A percentile compares a stretch with the other conserved stretches of the same genome.
These are phyloP conservation scores for Arabidopsis hybrid DNA, from an alignment of 441 rosid species.

Conservation along the genomic window DNA sequence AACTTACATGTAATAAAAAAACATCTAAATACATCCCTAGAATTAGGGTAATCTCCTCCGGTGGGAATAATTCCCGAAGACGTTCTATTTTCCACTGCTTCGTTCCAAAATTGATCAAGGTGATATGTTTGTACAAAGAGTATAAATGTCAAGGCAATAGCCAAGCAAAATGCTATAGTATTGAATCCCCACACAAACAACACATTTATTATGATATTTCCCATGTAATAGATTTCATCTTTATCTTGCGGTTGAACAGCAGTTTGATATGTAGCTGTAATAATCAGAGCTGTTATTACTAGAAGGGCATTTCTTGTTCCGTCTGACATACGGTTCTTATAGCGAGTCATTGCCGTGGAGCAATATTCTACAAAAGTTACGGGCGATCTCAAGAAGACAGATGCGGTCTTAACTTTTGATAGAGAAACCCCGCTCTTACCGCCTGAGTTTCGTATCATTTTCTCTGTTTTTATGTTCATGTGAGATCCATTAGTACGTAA, in stretches of 20 bases:
- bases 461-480: conserved; percentile 1
- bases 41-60: too few relatives aligned
- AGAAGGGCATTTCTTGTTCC: conserved; percentile 33
- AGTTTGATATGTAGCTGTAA: conserved; percentile 29
- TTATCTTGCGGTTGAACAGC: neutral
- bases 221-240: too few relatives aligned
- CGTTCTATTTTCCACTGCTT: too few relatives aligned
- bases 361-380: conserved; percentile 16
- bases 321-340: neutral
- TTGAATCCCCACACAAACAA: conserved; percentile 11
- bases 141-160: conserved; percentile 19
- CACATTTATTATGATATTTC: neutral
- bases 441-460: neutral
- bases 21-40: too few relatives aligned
- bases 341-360: conserved; percentile 14
- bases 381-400: neutral
- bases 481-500: conserved; percentile 17
- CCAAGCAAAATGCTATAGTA: neutral
- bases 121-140: too few relatives aligned
- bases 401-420: neutral
- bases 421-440: neutral
- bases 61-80: too few relatives aligned
- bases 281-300: conserved; percentile 23
- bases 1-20: too few relatives aligned
- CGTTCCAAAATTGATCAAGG: too few relatives aligned